These are phyloP conservation scores for Teunomyces panamensis DNA, from an alignment of 805 yeast species.

Conservation along the genomic window DNA sequence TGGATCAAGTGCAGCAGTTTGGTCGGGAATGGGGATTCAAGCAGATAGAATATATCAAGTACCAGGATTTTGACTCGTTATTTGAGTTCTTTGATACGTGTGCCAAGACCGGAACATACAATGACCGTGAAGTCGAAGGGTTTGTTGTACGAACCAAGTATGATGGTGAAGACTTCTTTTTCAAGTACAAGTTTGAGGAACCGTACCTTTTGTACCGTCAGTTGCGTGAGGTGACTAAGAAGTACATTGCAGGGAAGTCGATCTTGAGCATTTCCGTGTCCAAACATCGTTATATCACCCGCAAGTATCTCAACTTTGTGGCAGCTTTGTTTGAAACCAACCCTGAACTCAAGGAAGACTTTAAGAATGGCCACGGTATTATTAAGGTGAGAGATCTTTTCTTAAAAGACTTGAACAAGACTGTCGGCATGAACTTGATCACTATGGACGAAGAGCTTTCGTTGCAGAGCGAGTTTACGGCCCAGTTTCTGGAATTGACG, in stretches of 20 bases:
- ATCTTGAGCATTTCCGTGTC: slow-evolving; percentile 8
- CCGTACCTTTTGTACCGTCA: slow-evolving; percentile 90
- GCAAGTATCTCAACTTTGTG: slow-evolving; percentile 68
- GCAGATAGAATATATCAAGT: slow-evolving; percentile 46
- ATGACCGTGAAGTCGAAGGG: slow-evolving; percentile 81
- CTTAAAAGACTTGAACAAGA: slow-evolving; percentile 38
- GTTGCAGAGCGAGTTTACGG: slow-evolving; percentile 20
- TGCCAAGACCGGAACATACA: slow-evolving; percentile 65
- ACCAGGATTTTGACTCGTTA: slow-evolving; percentile 40
- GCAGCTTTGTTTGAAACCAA: slow-evolving; percentile 51
- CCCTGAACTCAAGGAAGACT: slow-evolving; percentile 45
- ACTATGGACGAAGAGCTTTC: slow-evolving; percentile 41
- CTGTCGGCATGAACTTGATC: slow-evolving; percentile 58
- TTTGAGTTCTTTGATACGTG: slow-evolving; percentile 52
- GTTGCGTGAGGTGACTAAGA: slow-evolving; percentile 82
- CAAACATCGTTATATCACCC: slow-evolving; percentile 57
- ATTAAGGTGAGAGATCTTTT: slow-evolving; percentile 70
- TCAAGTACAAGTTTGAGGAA: slow-evolving; percentile 92
- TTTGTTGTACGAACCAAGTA: slow-evolving; percentile 76
- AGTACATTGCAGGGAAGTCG: slow-evolving; percentile 35
- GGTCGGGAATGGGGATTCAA: slow-evolving; percentile 70
- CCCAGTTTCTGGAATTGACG: slow-evolving; percentile 8
- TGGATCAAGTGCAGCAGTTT: slow-evolving; percentile 57
- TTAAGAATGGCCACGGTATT: slow-evolving; percentile 61
- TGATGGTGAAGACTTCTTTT: slow-evolving; percentile 55